phyloP scores from a whole-genome alignment of 140 eudicot species.

The Senecio squalidus region DNA sequence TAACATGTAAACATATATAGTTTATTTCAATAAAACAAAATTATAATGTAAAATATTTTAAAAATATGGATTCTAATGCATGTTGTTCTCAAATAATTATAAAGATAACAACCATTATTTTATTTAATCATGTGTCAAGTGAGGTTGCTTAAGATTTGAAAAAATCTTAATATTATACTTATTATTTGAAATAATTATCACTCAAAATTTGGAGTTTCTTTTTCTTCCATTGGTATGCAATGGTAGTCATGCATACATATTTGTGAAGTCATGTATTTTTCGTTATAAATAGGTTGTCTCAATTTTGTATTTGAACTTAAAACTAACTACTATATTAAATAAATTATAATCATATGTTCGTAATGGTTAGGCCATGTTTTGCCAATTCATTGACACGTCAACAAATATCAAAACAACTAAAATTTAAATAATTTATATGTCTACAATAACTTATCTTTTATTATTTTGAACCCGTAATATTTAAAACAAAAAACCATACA shows the following conservation, averaged over 20 bases:
- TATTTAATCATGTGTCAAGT: slow-evolving; percentile 18
- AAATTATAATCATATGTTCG: too few relatives aligned
- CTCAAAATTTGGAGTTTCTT: background rate
- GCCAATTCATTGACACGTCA: too few relatives aligned
- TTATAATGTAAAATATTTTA: background rate
- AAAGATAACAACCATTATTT: slow-evolving; percentile 19
- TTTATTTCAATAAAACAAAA: background rate
- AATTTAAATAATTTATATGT: too few relatives aligned
- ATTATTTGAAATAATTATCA: background rate
- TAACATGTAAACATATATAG: slow-evolving; percentile 8
- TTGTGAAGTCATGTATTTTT: too few relatives aligned
- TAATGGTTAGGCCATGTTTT: too few relatives aligned
- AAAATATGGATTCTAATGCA: slow-evolving; percentile 20
- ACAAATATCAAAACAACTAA: too few relatives aligned
- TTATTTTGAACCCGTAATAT: too few relatives aligned
- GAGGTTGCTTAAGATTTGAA: slow-evolving; percentile 16
- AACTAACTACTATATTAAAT: too few relatives aligned
- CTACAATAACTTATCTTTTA: too few relatives aligned
- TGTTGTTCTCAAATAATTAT: slow-evolving; percentile 28
- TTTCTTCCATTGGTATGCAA: background rate
- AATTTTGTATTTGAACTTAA: too few relatives aligned
- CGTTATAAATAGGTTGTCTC: too few relatives aligned
- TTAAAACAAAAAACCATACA: too few relatives aligned
- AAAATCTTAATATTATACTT: background rate
- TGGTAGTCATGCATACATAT: background rate